Evolutionary conservation across 108 stramenopile species (phyloP).

Genomic region (Poteriospumella lacustris): DNA sequence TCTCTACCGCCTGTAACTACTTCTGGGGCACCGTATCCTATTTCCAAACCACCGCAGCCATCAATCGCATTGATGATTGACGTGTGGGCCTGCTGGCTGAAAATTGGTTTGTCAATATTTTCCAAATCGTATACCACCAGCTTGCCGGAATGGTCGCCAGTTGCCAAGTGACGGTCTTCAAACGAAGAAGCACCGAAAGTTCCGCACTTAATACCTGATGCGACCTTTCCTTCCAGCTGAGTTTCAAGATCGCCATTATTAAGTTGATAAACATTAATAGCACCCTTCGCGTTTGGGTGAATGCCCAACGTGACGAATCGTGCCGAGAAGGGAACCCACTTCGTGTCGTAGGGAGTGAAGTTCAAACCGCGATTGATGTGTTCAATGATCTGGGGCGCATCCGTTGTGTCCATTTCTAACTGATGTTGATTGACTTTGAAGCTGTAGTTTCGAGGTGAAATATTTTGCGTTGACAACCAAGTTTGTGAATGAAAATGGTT

Average conservation of each 20-base stretch:
- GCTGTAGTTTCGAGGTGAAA: too few species aligned
- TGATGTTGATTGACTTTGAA: too few species aligned
- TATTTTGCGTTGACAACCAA: too few species aligned
- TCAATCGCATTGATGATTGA: constrained; percentile 71
- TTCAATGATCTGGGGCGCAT: constrained; percentile 81
- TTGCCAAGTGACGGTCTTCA: constrained; percentile 63
- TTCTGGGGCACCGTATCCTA: constrained; percentile 71
- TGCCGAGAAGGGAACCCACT: constrained; percentile 71
- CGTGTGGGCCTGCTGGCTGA: constrained; percentile 57
- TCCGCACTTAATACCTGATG: constrained; percentile 70
- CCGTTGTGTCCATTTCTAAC: constrained; percentile 76
- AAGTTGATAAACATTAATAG: constrained; percentile 65
- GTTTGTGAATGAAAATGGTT: too few species aligned
- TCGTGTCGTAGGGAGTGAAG: constrained; percentile 72
- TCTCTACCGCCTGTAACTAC: constrained; percentile 75
- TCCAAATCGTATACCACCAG: constrained; percentile 43
- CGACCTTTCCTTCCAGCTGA: constrained; percentile 46
- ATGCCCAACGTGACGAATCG: constrained; percentile 65
- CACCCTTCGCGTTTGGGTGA: constrained; percentile 68
- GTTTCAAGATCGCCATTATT: constrained; percentile 60
- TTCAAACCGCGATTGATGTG: constrained; percentile 60
- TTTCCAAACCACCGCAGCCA: constrained; percentile 64
- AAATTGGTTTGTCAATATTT: constrained; percentile 44
- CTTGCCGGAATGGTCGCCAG: constrained; percentile 61
- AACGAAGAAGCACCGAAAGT: constrained; percentile 76